phyloP scores from a whole-genome alignment of 441 rosid genomes.

The Euphorbia corollata region DNA sequence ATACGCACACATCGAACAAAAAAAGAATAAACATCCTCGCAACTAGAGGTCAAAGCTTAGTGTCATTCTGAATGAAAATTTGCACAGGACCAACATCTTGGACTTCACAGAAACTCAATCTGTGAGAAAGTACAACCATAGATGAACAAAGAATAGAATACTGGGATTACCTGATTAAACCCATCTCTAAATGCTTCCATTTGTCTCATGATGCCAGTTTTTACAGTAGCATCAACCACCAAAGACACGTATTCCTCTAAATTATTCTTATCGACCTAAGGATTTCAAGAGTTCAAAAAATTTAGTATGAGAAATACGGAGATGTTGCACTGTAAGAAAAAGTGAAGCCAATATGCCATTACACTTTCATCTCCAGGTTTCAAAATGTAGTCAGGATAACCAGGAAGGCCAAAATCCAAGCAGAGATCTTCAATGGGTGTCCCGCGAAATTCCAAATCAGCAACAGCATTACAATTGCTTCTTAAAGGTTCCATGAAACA shows the following conservation, averaged over 20 bases:
- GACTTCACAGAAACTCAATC: background rate
- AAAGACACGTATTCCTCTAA: conserved; percentile 79
- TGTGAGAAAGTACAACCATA: background rate
- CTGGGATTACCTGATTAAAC: conserved; percentile 70
- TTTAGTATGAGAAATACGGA: background rate
- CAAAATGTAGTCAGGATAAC: conserved; percentile 81
- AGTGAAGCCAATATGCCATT: conserved; percentile 18
- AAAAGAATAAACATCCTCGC: background rate
- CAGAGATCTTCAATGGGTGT: conserved; percentile 70
- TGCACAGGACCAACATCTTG: background rate
- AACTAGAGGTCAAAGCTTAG: background rate
- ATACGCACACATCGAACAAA: conserved; percentile 9
- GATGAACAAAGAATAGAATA: background rate
- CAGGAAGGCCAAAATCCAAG: conserved; percentile 93
- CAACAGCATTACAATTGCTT: conserved; percentile 30
- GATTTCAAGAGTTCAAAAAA: conserved; percentile 5
- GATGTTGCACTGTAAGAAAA: conserved; percentile 2
- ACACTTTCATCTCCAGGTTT: conserved; percentile 80
- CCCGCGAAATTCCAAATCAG: conserved; percentile 56
- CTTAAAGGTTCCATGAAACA: conserved; percentile 51
- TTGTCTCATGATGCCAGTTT: conserved; percentile 73
- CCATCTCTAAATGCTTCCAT: conserved; percentile 94
- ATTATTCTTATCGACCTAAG: conserved; percentile 69
- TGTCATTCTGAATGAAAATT: background rate
- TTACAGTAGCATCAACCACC: conserved; percentile 90